Percentiles rank a stretch among this genome's conserved stretches.
Conservation (phyloP, 208 protist species). For the Trypanosoma caninum region DNA sequence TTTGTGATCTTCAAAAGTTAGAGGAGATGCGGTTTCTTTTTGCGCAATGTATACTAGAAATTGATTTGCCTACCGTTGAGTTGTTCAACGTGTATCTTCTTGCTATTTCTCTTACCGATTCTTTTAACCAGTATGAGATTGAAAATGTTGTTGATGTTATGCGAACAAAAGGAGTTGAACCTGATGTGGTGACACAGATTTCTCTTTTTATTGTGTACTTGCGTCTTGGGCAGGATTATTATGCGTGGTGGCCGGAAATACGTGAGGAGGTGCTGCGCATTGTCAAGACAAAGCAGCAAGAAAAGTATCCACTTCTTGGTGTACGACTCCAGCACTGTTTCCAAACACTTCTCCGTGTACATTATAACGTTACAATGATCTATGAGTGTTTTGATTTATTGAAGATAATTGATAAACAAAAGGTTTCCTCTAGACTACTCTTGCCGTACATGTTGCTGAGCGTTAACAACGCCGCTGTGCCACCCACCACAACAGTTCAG, state of each 20-base stretch:
- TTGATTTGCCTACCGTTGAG: constrained; percentile 54
- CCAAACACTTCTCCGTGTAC: constrained; percentile 71
- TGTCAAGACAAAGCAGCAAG: constrained; percentile 5
- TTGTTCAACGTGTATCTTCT: constrained; percentile 87
- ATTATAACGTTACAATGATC: constrained; percentile 58
- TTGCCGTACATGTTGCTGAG: constrained; percentile 77
- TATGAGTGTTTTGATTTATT: constrained; percentile 66
- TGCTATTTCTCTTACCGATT: constrained; percentile 82
- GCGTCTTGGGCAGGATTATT: constrained; percentile 62
- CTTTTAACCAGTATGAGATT: constrained; percentile 84
- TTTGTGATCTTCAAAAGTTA: constrained; percentile 78
- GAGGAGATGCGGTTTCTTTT: constrained; percentile 91
- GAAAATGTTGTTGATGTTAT: constrained; percentile 79
- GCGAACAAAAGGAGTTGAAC: constrained; percentile 39
- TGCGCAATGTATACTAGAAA: constrained; percentile 73
- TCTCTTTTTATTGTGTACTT: constrained; percentile 84
- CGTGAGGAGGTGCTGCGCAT: constrained; percentile 46
- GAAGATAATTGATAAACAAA: constrained; percentile 28
- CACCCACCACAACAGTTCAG: constrained; percentile 52
- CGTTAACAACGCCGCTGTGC: constrained; percentile 51
- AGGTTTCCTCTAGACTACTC: constrained; percentile 47
- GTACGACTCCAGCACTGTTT: constrained; percentile 82
- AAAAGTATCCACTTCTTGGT: constrained; percentile 54
- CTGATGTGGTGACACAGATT: constrained; percentile 73
- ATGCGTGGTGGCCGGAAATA: constrained; percentile 64